A percentile compares a stretch with the other conserved stretches of the same genome.
Conservation (phyloP, 2,329 filamentous ascomycete species). For the Exophiala sp. region DNA sequence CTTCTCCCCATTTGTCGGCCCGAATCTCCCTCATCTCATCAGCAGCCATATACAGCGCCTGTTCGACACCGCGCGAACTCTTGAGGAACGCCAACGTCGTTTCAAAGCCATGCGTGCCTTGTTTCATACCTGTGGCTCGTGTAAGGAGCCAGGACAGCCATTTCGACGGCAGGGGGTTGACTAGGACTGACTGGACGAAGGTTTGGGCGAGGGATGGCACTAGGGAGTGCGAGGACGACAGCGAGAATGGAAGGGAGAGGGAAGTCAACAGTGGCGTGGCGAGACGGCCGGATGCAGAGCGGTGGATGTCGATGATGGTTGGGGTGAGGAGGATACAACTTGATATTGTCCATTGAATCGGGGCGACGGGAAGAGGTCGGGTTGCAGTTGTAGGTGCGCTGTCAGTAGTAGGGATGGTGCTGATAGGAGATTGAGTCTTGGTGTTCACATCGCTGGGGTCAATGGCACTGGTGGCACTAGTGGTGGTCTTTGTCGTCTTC, state of each 20-base stretch:
- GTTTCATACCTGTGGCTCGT: constrained; percentile 39
- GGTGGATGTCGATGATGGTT: constrained; percentile 64
- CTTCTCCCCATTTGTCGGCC: constrained; percentile 52
- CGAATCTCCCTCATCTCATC: constrained; percentile 55
- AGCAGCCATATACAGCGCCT: constrained; percentile 53
- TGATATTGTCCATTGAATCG: constrained; percentile 32
- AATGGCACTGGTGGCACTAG: background rate
- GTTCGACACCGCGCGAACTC: constrained; percentile 45
- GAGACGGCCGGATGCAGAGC: constrained; percentile 57
- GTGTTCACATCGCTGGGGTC: background rate
- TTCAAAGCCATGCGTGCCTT: constrained; percentile 38
- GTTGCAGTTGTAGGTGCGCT: background rate
- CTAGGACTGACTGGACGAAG: constrained; percentile 40
- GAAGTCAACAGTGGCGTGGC: constrained; percentile 55
- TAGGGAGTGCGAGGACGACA: constrained; percentile 29
- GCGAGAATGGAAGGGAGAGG: constrained; percentile 39
- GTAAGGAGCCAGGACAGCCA: constrained; percentile 41
- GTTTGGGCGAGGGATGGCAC: constrained; percentile 38
- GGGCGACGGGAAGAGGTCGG: background rate
- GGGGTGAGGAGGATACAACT: constrained; percentile 64
- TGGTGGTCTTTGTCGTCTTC: background rate
- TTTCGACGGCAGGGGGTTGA: constrained; percentile 37
- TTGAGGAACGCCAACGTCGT: constrained; percentile 49
- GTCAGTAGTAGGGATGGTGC: background rate
- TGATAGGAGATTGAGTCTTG: background rate